phyloP scores from a whole-genome alignment of 1,139 yeast species.

The Geotrichum citri-aurantii region DNA sequence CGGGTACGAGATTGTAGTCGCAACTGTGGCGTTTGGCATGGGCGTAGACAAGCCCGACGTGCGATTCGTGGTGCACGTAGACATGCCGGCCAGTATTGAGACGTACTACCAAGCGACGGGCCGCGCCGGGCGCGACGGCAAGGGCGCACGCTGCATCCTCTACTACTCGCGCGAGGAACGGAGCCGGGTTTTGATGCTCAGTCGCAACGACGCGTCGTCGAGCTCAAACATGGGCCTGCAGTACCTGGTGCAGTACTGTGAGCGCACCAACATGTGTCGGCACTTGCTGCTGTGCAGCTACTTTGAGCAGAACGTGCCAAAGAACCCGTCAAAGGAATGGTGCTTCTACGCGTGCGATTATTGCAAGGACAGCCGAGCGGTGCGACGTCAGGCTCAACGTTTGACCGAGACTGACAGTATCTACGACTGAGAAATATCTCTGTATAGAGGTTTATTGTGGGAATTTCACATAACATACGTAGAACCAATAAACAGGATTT shows the following conservation, averaged over 20 bases:
- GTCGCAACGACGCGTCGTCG: background rate
- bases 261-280: constrained; percentile 72
- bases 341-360: constrained; percentile 35
- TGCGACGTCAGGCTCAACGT: constrained; percentile 8
- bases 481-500: too few species aligned
- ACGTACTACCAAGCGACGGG: constrained; percentile 95
- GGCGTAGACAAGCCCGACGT: constrained; percentile 94
- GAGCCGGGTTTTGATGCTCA: constrained; percentile 39
- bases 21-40: constrained; percentile 95
- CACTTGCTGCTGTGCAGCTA: constrained; percentile 72
- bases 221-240: constrained; percentile 1
- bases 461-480: too few species aligned
- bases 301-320: constrained; percentile 53
- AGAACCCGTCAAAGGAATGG: constrained; percentile 21
- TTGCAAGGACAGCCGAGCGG: constrained; percentile 27
- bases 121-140: constrained; percentile 91
- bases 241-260: constrained; percentile 66
- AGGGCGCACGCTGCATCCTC: constrained; percentile 69
- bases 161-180: constrained; percentile 53
- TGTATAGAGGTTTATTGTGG: too few species aligned
- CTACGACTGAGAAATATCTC: background rate
- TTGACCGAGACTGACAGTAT: constrained; percentile 8
- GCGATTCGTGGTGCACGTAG: constrained; percentile 76
- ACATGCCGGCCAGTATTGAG: constrained; percentile 78
- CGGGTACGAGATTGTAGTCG: constrained; percentile 38